phyloP scores from a whole-genome alignment of 2,329 filamentous ascomycete genomes.

The Cladosporium sp. region DNA sequence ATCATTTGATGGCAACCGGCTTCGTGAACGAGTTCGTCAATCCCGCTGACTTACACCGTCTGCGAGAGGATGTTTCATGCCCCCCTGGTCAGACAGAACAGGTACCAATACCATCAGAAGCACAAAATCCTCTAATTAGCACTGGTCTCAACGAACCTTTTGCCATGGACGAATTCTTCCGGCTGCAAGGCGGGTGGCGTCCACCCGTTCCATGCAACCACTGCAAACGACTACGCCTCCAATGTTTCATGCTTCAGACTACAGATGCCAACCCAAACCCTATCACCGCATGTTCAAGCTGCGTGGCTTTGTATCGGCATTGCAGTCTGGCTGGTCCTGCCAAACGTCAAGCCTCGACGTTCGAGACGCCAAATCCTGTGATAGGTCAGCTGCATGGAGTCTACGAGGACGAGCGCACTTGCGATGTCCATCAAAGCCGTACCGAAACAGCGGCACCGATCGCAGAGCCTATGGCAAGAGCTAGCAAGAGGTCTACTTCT shows the following conservation, averaged over 20 bases:
- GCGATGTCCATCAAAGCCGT: neutral
- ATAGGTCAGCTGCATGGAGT: conserved; percentile 15
- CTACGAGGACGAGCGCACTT: neutral
- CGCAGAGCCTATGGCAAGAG: neutral
- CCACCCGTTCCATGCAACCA: conserved; percentile 2
- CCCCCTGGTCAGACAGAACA: neutral
- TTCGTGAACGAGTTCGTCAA: neutral
- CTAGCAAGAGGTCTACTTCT: conserved; percentile 2
- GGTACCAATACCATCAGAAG: no score
- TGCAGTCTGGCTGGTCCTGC: conserved; percentile 8
- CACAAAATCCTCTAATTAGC: neutral
- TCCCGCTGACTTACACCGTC: neutral
- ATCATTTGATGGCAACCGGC: neutral
- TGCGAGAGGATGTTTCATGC: neutral
- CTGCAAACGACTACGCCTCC: conserved; percentile 6
- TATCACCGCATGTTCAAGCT: conserved; percentile 10
- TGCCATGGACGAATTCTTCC: conserved; percentile 5
- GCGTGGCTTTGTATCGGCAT: conserved; percentile 11
- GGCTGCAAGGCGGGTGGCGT: conserved; percentile 11
- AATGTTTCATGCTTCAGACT: conserved; percentile 16
- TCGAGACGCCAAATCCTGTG: conserved; percentile 10
- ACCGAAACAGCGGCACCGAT: neutral
- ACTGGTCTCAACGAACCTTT: neutral
- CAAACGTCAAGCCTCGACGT: conserved; percentile 5
- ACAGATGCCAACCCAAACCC: conserved; percentile 10